Conservation (phyloP, 768 basidiomycete species). For the Pholiota conissans region DNA sequence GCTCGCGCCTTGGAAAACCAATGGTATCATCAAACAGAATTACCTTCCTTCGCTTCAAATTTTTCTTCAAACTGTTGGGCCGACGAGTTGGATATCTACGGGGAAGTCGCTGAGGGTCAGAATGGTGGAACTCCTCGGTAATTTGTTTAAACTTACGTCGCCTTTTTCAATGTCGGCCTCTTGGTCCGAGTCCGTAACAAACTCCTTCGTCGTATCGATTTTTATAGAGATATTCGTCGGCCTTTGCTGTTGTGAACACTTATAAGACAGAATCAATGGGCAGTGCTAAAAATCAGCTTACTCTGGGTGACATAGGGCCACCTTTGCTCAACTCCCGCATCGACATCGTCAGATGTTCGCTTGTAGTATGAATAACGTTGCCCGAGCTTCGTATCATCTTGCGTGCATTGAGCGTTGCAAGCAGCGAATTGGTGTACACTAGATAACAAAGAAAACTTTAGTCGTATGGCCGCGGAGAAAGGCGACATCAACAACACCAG, state of each 20-base stretch:
- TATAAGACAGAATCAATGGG: background rate
- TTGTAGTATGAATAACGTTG: conserved; percentile 39
- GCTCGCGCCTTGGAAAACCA: too few species aligned
- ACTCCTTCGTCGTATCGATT: conserved; percentile 54
- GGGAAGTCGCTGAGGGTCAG: background rate
- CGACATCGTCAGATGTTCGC: conserved; percentile 39
- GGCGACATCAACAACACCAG: background rate
- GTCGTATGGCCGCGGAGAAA: background rate
- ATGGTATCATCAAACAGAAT: background rate
- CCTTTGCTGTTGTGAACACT: conserved; percentile 24
- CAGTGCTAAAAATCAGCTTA: conserved; percentile 11
- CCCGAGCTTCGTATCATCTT: conserved; percentile 43
- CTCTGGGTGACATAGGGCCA: conserved; percentile 29
- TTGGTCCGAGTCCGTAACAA: conserved; percentile 39
- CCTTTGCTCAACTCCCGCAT: conserved; percentile 38
- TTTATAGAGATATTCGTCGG: conserved; percentile 53
- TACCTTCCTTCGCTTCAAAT: background rate
- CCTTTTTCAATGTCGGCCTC: conserved; percentile 28
- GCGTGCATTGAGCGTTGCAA: conserved; percentile 59
- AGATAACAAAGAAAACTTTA: too few species aligned
- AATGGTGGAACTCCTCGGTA: background rate
- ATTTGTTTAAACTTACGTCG: conserved; percentile 8
- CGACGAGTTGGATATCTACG: conserved; percentile 1
- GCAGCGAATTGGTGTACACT: conserved; percentile 65
- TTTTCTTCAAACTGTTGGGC: background rate